A percentile compares a stretch with the other conserved stretches of the same genome.
These are phyloP conservation scores for Dichotomopilus funicola DNA, from an alignment of 2,329 filamentous ascomycete genomes.

Conservation along the genomic window DNA sequence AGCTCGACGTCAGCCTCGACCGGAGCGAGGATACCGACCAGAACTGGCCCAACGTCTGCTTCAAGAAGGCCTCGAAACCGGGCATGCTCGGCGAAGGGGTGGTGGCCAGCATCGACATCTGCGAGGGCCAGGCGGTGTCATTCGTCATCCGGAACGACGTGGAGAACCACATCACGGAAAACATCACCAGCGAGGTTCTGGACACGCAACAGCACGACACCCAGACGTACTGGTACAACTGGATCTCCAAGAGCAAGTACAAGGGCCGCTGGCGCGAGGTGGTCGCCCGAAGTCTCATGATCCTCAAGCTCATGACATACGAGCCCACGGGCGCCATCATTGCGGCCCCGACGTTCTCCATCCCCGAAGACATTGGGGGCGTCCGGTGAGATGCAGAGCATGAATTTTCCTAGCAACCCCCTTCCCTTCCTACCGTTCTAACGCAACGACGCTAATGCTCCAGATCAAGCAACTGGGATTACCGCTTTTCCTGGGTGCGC, in stretches of 20 bases:
- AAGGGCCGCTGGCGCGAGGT: conserved; percentile 67
- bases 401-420: not conserved
- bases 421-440: not conserved
- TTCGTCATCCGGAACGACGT: conserved; percentile 62
- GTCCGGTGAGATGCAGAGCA: conserved; percentile 32
- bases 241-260: conserved; percentile 65
- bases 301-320: conserved; percentile 70
- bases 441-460: not conserved
- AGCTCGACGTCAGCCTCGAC: conserved; percentile 63
- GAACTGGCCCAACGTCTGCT: conserved; percentile 46
- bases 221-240: conserved; percentile 65
- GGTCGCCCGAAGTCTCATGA: conserved; percentile 63
- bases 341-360: conserved; percentile 69
- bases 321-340: conserved; percentile 74
- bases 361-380: conserved; percentile 68
- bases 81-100: conserved; percentile 57
- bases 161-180: conserved; percentile 48
- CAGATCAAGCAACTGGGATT: conserved; percentile 56
- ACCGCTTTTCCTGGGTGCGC: conserved; percentile 71
- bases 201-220: conserved; percentile 62
- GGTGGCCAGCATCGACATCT: conserved; percentile 50
- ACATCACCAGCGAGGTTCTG: conserved; percentile 53
- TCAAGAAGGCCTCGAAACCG: conserved; percentile 46
- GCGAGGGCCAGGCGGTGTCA: conserved; percentile 62
- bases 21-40: conserved; percentile 43